A percentile compares a stretch with the other conserved stretches of the same genome.
Conservation (phyloP, 139 green algal genomes). For the Tetraselmis chui region DNA sequence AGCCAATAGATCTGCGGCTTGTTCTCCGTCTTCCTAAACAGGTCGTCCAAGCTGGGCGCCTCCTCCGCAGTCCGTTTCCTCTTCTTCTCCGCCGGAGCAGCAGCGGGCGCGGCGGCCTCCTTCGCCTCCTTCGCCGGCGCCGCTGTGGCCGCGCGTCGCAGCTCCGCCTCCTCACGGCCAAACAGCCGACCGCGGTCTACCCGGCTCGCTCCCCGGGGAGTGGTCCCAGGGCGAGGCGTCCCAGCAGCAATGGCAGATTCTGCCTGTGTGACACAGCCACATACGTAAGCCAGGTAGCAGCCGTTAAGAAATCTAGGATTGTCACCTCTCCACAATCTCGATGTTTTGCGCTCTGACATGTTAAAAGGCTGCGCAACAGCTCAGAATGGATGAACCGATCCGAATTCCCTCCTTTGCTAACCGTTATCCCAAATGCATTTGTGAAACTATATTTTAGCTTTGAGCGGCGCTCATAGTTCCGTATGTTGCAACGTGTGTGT, state of each 20-base stretch:
- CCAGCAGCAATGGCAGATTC: slow-evolving; percentile 7
- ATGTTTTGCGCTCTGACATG: no score
- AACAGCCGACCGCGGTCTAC: background rate
- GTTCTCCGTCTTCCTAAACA: slow-evolving; percentile 72
- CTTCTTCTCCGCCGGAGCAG: background rate
- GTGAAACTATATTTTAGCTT: no score
- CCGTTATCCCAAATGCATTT: no score
- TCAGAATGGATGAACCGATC: no score
- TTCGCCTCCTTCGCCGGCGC: background rate
- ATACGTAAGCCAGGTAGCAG: no score
- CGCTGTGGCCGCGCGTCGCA: background rate
- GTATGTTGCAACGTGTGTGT: no score
- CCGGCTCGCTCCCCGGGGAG: background rate
- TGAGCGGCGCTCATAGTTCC: no score
- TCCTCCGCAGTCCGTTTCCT: slow-evolving; percentile 2
- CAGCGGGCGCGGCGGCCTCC: background rate
- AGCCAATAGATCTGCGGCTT: slow-evolving; percentile 77
- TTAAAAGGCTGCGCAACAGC: no score
- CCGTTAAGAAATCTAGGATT: no score
- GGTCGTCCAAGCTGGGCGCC: slow-evolving; percentile 46
- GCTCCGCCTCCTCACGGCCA: background rate
- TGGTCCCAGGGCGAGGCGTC: background rate
- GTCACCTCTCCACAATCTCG: no score
- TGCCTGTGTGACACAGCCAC: background rate
- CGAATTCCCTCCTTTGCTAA: no score